Base-by-base conservation (phyloP, 2,329 filamentous ascomycete species). In the Aspergillus quadricinctus region DNA sequence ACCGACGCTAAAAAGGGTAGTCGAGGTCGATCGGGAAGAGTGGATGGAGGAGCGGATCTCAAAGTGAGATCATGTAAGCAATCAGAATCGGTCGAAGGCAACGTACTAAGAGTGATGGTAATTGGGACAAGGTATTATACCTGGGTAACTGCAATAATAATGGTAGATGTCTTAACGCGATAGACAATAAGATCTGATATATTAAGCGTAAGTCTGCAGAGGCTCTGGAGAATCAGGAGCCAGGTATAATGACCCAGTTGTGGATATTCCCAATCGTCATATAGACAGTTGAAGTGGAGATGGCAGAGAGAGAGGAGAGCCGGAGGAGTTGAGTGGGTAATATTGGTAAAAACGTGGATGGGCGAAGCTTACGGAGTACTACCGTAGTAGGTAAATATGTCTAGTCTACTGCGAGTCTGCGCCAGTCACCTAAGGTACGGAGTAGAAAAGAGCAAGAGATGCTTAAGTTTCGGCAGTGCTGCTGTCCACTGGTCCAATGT, bases 261-360 rank as follows among this genome's bases (percentile, higher is more conserved):
- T 56, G 57, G 53, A 56, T 58, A 60, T 62, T 53, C 53, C 49
- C 54, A 62, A 58, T 68, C 67, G 67, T 71, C 69, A 71, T 69
- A 58, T 60, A 63, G 60, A 59, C 52, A 43, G 31, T 41, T 61
- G 61, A 59, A 64, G 68, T 71, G 69, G 67, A 69, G 66, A 69
- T 64, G 61, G 55, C 52, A 66, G 63, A 61, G 59, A 58, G 51
- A 50, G 57, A 54, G 56, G 54, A 55, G 45, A 56, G 55, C 53
- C 35, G 37, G 40, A 35, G 29, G 27, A 31, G 35, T 21, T 54
- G 57, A 61, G 61, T 57, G 55, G 54, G 56, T 62, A 62, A 35
- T 50, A 40, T 50, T 50, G 29, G 49, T 40, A 63, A 57, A 62
- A 64, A 56, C 57, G 46, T 52, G 57, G 59, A 61, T 43, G 53